A percentile compares a stretch with the other conserved stretches of the same genome.
Conservation (phyloP, 257 asterid genomes). For the Fraxinus quadrangulata region DNA sequence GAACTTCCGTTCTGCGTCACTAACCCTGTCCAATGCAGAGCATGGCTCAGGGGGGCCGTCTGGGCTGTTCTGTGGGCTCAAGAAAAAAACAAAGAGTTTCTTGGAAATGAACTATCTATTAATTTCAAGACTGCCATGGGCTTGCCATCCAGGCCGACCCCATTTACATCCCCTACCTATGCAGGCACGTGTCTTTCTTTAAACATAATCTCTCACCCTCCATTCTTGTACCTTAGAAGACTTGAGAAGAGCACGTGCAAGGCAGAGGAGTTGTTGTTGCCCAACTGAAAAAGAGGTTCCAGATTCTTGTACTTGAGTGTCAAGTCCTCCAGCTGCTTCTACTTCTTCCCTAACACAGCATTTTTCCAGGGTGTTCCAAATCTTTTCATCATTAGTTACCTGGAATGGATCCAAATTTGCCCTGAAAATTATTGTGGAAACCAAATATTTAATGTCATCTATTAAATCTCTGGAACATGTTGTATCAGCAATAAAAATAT, state of each 20-base stretch:
- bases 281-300: constrained; percentile 95
- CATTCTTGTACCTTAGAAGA: constrained; percentile 60
- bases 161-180: background rate
- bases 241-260: constrained; percentile 87
- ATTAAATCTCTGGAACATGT: background rate
- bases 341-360: constrained; percentile 87
- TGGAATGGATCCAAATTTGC: constrained; percentile 72
- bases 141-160: background rate
- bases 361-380: constrained; percentile 72
- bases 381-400: constrained; percentile 48
- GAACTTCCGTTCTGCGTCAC: too few relatives aligned
- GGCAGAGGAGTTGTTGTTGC: constrained; percentile 94
- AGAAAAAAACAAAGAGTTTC: too few relatives aligned
- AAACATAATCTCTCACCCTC: background rate
- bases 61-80: too few relatives aligned
- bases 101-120: too few relatives aligned
- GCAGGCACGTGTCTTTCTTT: background rate
- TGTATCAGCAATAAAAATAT: background rate
- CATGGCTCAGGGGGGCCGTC: background rate
- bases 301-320: constrained; percentile 64
- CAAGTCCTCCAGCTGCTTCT: constrained; percentile 80
- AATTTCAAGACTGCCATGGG: too few relatives aligned
- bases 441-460: constrained; percentile 12
- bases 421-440: constrained; percentile 44
- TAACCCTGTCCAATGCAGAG: background rate